phyloP scores from a whole-genome alignment of 108 stramenopile genomes.

The Pseudonitzschia pungens region DNA sequence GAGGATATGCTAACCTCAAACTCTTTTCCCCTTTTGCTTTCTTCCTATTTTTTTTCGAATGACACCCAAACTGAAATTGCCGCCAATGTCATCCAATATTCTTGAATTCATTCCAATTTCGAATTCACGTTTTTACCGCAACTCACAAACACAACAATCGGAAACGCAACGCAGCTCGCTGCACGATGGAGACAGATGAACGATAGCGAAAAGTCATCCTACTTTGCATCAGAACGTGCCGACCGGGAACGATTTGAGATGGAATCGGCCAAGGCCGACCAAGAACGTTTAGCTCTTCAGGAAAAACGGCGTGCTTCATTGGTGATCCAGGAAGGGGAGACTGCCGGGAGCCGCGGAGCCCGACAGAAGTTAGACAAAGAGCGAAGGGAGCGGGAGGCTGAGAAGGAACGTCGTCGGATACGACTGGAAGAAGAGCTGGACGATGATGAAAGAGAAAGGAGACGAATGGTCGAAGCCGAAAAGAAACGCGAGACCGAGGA shows the following conservation, averaged over 20 bases:
- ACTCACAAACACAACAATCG: background rate
- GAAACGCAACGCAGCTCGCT: constrained; percentile 40
- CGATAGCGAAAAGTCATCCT: constrained; percentile 39
- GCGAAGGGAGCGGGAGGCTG: constrained; percentile 38
- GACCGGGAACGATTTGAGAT: constrained; percentile 70
- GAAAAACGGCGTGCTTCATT: constrained; percentile 56
- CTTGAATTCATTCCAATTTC: too few species aligned
- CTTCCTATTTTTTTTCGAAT: background rate
- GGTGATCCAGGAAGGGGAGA: constrained; percentile 58
- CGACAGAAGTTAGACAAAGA: constrained; percentile 51
- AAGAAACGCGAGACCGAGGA: constrained; percentile 63
- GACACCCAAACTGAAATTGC: background rate
- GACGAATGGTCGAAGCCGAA: constrained; percentile 39
- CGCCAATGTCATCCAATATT: too few species aligned
- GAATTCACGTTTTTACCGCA: background rate
- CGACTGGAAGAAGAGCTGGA: constrained; percentile 45
- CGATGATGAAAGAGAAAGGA: constrained; percentile 54
- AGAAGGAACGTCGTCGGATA: constrained; percentile 28
- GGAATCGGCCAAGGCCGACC: constrained; percentile 78
- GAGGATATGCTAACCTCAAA: too few species aligned
- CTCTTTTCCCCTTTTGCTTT: too few species aligned
- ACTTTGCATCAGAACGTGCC: constrained; percentile 54
- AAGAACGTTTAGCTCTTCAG: constrained; percentile 44
- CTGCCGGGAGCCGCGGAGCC: constrained; percentile 52
- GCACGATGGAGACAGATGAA: constrained; percentile 70